Base-by-base conservation (phyloP, 1,284 basidiomycete genomes). In the Sanghuangporus weigelae region DNA sequence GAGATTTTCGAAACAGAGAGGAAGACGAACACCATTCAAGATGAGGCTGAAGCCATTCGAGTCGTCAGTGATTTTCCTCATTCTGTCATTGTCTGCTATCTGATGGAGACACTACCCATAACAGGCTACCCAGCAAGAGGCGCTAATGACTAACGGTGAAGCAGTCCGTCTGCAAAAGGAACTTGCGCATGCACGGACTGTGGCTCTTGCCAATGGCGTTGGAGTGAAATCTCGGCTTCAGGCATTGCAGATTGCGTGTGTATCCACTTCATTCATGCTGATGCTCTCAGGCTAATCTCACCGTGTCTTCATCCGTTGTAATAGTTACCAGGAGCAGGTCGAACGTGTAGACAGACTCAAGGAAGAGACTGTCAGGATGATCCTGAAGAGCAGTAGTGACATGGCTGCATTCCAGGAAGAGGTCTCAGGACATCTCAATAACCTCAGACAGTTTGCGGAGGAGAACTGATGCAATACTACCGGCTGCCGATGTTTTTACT, bases 321-420 rank as follows among this genome's bases (percentile, higher is more conserved):
- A 50, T 70, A 92, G 90, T 59, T 87, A 90, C 70, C 83, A 84
- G 65, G 89, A 92, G 70, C 90, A 92, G 69, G 74, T 89, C 10
- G 87, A 89, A 67, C 89, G 87, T 69, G 83, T 88, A 23, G 81
- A 81, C 59, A 80, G 86, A 55, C 71, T 92, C 26, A 86, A 84
- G 67, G 89, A 92, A 63, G 89, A 91, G 67, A 90, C 87, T 0
- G 82, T 89, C 46, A 83, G 88, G 1, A 86, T 86, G n/a, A 89
- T 92, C 65, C 81, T 89, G 66, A 91, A 90, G 78, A 91, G 86
- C 72, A 87, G 86, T 69, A 87, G 87, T 66, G 90, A 92, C 62
- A 88, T 90, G 51, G 86, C 85, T 31, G 79, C 84, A 69, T 91
- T 92, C 77, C 91, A 91, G 74, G 83, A 86, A 63, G 85, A 87